Evolutionary conservation across 768 basidiomycete genomes (phyloP), one percentile per base, ranked within the genome.

Genomic region (Tulasnella sp.): DNA sequence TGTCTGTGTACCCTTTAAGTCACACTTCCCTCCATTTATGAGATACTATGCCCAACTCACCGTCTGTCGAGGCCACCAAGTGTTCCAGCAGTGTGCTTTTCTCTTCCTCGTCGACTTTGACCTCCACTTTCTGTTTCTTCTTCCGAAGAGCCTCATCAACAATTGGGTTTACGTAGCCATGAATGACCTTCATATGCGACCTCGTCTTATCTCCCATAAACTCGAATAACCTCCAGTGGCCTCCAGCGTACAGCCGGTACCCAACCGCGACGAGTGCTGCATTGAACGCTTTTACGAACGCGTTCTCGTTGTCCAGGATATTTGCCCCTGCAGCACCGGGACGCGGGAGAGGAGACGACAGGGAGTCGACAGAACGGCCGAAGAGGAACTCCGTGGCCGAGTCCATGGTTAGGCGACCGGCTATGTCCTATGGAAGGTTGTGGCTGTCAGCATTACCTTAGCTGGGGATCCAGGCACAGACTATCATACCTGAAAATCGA

Each of bases 31-130:
- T 52, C 74, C 62, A 76, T 62, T 3, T 44, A 4, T 38, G 34
- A 21, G 78, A 10, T 10, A 34, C 14, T 1, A 36, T 62, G 24
- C 62, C 2, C 16, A 74, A 14, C 87, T 77, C 80, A 91, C 92
- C 91, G 68, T 91, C 87, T 0, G 91, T 92, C 81, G 88, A 89
- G 78, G 91, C 90, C 1, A 89, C 89, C 9, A 94, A 85, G 83
- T 93, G 91, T 81, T 93, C 88, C 71, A 93, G 83, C 83, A 93
- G 92, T 4, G 88, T 92, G 84, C 89, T 89, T 14, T 90, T 91
- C 73, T 87, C 86, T 19, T 88, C 82, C 0, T 88, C 89, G 0
- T 85, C 86, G 71, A 84, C 85, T 74, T 87, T 83, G 76, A 84
- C 84, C 82, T 90, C 90, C 58, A 88, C 39, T 5, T n/a, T 31